Percentiles rank a stretch among this genome's conserved stretches.
Conservation (phyloP, 768 basidiomycete species). For the Russula lepida region DNA sequence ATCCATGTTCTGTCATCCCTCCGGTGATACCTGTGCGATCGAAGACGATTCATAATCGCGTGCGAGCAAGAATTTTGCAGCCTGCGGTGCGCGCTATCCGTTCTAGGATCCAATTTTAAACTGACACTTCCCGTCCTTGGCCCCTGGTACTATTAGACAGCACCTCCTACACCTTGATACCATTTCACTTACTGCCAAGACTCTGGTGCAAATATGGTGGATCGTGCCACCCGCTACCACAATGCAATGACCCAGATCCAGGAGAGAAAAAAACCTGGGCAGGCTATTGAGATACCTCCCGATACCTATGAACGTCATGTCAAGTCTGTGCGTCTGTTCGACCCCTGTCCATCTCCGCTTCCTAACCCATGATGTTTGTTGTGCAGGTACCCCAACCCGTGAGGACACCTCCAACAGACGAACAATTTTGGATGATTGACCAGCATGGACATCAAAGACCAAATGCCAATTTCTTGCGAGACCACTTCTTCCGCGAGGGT, state of each 20-base stretch:
- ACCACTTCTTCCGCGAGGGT: constrained; percentile 83
- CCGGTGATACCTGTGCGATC: not conserved
- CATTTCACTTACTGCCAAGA: not conserved
- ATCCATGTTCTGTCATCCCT: not conserved
- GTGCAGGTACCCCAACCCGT: constrained; percentile 64
- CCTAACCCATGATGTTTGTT: not conserved
- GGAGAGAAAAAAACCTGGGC: constrained; percentile 29
- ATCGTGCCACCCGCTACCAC: constrained; percentile 19
- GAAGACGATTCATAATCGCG: not conserved
- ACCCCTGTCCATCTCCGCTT: not conserved
- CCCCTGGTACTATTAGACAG: not conserved
- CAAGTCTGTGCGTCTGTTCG: constrained; percentile 27
- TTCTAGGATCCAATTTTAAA: not conserved
- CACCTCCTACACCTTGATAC: not conserved
- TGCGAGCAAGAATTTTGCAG: not conserved
- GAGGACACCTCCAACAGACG: constrained; percentile 55
- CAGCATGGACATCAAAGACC: constrained; percentile 51
- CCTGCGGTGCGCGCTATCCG: not conserved
- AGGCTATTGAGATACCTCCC: constrained; percentile 18
- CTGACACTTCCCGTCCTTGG: not conserved
- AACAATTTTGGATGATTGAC: constrained; percentile 55
- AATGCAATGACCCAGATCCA: constrained; percentile 24
- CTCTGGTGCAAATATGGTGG: constrained; percentile 9
- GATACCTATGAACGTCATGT: constrained; percentile 28
- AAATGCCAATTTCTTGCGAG: constrained; percentile 69